Evolutionary conservation across 2,329 filamentous ascomycete species (phyloP), one percentile per base, ranked within the genome.

Genomic region (Sporothrix inflata): DNA sequence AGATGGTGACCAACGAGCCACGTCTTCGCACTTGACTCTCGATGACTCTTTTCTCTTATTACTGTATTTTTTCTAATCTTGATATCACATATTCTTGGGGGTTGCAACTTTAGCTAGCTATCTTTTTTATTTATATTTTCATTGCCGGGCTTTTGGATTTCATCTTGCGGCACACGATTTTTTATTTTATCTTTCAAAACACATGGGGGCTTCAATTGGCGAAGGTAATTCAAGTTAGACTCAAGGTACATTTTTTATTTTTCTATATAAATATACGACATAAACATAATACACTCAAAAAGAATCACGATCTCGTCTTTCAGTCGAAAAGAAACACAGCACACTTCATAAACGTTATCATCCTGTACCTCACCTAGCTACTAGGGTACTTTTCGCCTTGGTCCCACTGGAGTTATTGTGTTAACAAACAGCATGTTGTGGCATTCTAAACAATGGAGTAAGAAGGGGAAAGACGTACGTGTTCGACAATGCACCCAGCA

Each of bases 401-500:
- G 61, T 73, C 69, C 72, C 72, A 73, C 72, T 73, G 9, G 2
- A 2, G 7, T 0, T 7, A 4, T 12, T 14, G 19, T 40, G 19
- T 68, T 53, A 16, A 4, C 30, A 24, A 40, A 38, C 1, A 21
- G 30, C 3, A 38, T 8, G 6, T 27, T 3, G 14, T 4, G 19
- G 42, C 14, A 47, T 16, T 45, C 8, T 11, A 21, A 5, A 24
- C 9, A 4, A 40, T 34, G 4, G n/a, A 68, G 14, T n/a, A n/a
- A n/a, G n/a, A n/a, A 12, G 1, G 21, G 24, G 19, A 66, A 34
- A 47, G 11, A 76, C 75, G 8, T 75, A 77, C 77, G 38, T 78
- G 77, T 60, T 78, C 76, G 19, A 73, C 74, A 34, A 78, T 78
- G 53, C 76, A 78, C 4, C 77, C 77, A 49, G 74, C 75, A 45